These are phyloP conservation scores for Zasmidium citrigriseum DNA, from an alignment of 2,329 filamentous ascomycete species.

Conservation along the genomic window DNA sequence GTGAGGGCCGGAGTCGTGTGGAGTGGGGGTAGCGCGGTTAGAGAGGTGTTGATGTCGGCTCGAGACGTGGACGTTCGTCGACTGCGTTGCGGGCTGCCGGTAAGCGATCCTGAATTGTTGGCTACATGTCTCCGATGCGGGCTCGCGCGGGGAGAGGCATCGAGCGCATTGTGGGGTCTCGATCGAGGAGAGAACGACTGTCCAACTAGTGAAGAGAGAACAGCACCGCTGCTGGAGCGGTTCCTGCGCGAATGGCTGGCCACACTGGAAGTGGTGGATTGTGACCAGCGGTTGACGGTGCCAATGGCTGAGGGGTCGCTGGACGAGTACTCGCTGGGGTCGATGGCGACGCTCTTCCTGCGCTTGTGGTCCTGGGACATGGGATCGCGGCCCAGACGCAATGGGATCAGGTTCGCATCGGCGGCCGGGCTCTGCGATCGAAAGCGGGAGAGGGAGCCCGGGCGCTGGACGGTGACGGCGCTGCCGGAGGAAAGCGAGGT, in stretches of 20 bases:
- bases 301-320: constrained; percentile 42
- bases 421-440: constrained; percentile 27
- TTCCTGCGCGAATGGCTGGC: constrained; percentile 38
- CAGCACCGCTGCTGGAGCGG: constrained; percentile 39
- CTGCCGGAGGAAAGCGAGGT: constrained; percentile 48
- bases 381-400: constrained; percentile 25
- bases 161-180: constrained; percentile 32
- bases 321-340: constrained; percentile 25
- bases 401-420: constrained; percentile 25
- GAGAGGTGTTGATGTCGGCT: constrained; percentile 21
- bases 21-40: constrained; percentile 36
- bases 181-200: constrained; percentile 35
- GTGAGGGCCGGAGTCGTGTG: constrained; percentile 32
- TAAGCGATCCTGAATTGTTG: constrained; percentile 10
- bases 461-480: constrained; percentile 42
- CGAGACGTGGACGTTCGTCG: constrained; percentile 23
- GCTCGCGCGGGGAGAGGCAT: constrained; percentile 41
- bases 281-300: constrained; percentile 60
- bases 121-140: constrained; percentile 34
- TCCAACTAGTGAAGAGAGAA: constrained; percentile 37
- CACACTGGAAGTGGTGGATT: constrained; percentile 55
- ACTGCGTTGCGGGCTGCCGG: constrained; percentile 27
- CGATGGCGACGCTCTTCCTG: constrained; percentile 45
- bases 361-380: constrained; percentile 30
- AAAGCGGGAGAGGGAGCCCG: constrained; percentile 36